These are phyloP conservation scores for Colletotrichum horii DNA, from an alignment of 2,329 filamentous ascomycete genomes.

Conservation along the genomic window DNA sequence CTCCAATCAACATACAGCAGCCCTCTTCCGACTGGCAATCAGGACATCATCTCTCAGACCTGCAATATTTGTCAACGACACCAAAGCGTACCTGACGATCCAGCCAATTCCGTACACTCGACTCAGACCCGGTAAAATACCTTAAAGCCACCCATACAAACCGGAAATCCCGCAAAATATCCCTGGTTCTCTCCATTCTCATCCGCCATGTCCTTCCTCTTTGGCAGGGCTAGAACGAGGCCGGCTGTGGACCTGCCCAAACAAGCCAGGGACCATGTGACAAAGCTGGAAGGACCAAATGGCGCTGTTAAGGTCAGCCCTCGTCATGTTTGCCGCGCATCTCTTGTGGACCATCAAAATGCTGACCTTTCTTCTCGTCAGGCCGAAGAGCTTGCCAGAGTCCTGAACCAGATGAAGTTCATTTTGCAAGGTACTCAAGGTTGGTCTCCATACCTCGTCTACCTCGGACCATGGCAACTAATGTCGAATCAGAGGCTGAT, in stretches of 20 bases:
- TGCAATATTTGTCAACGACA: background rate
- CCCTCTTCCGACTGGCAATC: background rate
- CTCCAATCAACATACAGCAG: background rate
- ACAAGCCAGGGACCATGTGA: slow-evolving; percentile 60
- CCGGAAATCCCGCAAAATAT: background rate
- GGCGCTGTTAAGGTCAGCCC: slow-evolving; percentile 50
- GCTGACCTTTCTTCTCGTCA: slow-evolving; percentile 41
- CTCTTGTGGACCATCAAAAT: slow-evolving; percentile 19
- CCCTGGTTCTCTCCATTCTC: background rate
- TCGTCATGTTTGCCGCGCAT: background rate
- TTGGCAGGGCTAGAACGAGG: slow-evolving; percentile 57
- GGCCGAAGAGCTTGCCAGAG: slow-evolving; percentile 87
- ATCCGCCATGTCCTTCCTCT: slow-evolving; percentile 59
- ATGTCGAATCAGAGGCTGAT: slow-evolving; percentile 71
- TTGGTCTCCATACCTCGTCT: slow-evolving; percentile 40
- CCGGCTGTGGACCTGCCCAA: slow-evolving; percentile 59
- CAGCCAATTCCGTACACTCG: background rate
- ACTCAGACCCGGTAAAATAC: background rate
- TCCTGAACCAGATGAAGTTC: slow-evolving; percentile 89
- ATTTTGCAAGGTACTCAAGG: slow-evolving; percentile 92
- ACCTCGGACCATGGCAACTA: background rate
- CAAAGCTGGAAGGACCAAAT: slow-evolving; percentile 55
- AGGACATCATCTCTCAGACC: background rate
- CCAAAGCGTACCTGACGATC: background rate
- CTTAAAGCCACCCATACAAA: background rate